Evolutionary conservation across 2,329 filamentous ascomycete species (phyloP), one percentile per base, ranked within the genome.

Genomic region (Hypoxylon sp.): DNA sequence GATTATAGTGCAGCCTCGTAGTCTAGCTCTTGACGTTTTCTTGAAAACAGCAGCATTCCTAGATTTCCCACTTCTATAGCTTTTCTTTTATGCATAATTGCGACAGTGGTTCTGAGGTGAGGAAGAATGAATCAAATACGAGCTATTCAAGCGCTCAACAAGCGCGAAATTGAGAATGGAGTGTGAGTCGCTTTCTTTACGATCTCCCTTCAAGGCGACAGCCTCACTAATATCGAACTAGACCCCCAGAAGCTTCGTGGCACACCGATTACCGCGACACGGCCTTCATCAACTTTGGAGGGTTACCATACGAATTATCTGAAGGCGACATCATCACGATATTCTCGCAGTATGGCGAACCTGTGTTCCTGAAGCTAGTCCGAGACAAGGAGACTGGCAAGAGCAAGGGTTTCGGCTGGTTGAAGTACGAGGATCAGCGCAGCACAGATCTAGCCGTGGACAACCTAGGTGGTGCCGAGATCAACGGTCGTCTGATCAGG

Each of bases 401-500:
- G 81, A 97, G 93, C 68, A 92, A 91, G 72, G 96, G 96, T 0
- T 99, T 98, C 77, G 94, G 92, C 2, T 99, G 97, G 86, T 86
- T 99, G 64, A 99, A 99, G 78, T 99, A 98, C 80, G 96, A 99
- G 79, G 95, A 99, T 80, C 96, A 99, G 83, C 87, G 95, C 73
- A 98, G 94, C 81, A 97, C 93, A 68, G 95, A 98, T 80, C 83
- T 99, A 45, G 96, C 97, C 0, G 97, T 99, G 9, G 96, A 99
- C 81, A 99, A 99, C 79, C 83, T 99, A 4, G 92, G 94, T 41
- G 96, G 96, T 32, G 91, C 94, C 7, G 91, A 90, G 30, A 90
- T 99, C 17, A 85, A 93, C 77, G 94, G 94, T 2, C 86, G 94
- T 45, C 81, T 95, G 63, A 81, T 99, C 45, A 89, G 92, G 65